A percentile compares a stretch with the other conserved stretches of the same genome.
Conservation (phyloP, 148 eudicot genomes). For the Fagopyrum esculentum region DNA sequence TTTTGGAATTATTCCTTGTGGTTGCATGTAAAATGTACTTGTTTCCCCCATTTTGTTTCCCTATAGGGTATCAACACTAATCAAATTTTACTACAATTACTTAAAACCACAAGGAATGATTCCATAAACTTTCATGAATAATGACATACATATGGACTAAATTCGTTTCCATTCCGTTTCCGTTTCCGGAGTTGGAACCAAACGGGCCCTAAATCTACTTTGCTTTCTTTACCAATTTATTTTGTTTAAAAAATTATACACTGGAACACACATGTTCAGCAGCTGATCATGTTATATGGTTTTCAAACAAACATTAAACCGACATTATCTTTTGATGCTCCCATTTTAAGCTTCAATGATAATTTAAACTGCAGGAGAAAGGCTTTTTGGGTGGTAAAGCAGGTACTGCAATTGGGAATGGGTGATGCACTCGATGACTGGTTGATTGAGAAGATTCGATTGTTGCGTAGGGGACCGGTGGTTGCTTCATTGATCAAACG, state of each 20-base stretch:
- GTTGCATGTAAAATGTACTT: too few relatives aligned
- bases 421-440: slow-evolving; percentile 99
- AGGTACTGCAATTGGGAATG: slow-evolving; percentile 94
- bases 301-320: neutral
- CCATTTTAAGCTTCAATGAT: neutral
- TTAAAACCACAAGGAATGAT: too few relatives aligned
- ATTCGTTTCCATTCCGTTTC: too few relatives aligned
- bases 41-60: too few relatives aligned
- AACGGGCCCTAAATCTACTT: neutral
- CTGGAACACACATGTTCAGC: neutral
- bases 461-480: slow-evolving; percentile 70
- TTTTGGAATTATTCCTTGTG: too few relatives aligned
- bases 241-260: neutral
- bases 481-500: slow-evolving; percentile 85
- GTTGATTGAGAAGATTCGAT: slow-evolving; percentile 93
- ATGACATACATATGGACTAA: too few relatives aligned
- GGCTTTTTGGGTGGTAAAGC: slow-evolving; percentile 97
- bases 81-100: too few relatives aligned
- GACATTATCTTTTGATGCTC: neutral
- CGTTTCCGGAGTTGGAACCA: too few relatives aligned
- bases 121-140: too few relatives aligned
- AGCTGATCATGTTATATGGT: neutral
- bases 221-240: neutral
- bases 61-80: too few relatives aligned
- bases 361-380: slow-evolving; percentile 52